Conservation (phyloP, 2,329 filamentous ascomycete species). For the Amauroascus verrucosus region DNA sequence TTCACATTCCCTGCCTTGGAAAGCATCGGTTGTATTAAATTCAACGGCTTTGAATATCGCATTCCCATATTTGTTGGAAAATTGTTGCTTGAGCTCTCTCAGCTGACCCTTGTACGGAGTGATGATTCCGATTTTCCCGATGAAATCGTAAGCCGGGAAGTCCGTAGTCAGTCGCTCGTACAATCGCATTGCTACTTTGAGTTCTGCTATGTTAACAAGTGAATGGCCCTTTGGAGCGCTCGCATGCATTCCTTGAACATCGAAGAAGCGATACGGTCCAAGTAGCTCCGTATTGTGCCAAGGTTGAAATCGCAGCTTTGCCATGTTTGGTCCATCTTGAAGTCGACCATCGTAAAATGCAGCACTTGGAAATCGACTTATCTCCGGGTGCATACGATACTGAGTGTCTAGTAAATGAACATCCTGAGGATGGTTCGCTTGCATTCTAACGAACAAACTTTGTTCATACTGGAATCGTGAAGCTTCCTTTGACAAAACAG, state of each 20-base stretch:
- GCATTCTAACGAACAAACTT: conserved; percentile 97
- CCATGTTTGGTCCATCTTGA: conserved; percentile 78
- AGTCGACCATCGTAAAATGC: conserved; percentile 88
- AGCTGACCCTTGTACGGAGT: conserved; percentile 96
- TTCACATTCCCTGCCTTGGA: conserved; percentile 92
- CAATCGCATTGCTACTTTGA: conserved; percentile 74
- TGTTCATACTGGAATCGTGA: conserved; percentile 92
- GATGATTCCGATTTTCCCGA: conserved; percentile 86
- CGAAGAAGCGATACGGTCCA: conserved; percentile 92
- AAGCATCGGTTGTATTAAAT: conserved; percentile 98
- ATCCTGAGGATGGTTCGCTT: conserved; percentile 75
- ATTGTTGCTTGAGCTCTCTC: conserved; percentile 64
- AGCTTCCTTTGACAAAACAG: conserved; percentile 87
- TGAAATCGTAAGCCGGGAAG: conserved; percentile 58
- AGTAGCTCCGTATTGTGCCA: conserved; percentile 80
- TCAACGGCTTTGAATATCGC: conserved; percentile 69
- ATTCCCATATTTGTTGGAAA: conserved; percentile 62
- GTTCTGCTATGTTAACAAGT: conserved; percentile 75
- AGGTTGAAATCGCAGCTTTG: conserved; percentile 58
- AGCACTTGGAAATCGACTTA: conserved; percentile 78
- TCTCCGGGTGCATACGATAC: conserved; percentile 98
- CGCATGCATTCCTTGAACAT: conserved; percentile 79
- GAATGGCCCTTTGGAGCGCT: conserved; percentile 77
- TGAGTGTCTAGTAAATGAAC: conserved; percentile 94
- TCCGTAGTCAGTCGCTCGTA: conserved; percentile 71